A percentile compares a stretch with the other conserved stretches of the same genome.
These are phyloP conservation scores for Athelia psychrophila DNA, from an alignment of 1,284 basidiomycete genomes.

Conservation along the genomic window DNA sequence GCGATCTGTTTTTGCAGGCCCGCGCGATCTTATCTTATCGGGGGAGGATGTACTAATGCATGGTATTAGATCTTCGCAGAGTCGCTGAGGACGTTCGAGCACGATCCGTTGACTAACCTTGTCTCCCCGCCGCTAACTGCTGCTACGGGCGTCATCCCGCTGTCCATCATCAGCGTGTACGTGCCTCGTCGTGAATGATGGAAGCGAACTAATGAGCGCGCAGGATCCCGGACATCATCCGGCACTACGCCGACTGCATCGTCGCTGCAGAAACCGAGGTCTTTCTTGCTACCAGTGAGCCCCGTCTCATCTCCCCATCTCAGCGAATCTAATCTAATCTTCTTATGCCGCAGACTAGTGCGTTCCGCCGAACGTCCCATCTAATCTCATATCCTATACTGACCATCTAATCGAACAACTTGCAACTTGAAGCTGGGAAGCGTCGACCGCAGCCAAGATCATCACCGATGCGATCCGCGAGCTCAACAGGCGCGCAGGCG, in stretches of 20 bases:
- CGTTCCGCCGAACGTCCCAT: too few relatives aligned
- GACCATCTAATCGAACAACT: too few relatives aligned
- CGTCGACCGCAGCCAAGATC: conserved; percentile 28
- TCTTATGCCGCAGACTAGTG: background rate
- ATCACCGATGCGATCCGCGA: conserved; percentile 54
- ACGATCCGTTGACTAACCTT: conserved; percentile 47
- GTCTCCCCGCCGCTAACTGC: conserved; percentile 52
- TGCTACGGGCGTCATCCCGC: conserved; percentile 50
- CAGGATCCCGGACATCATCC: conserved; percentile 60
- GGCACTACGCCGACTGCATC: conserved; percentile 50
- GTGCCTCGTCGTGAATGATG: conserved; percentile 5
- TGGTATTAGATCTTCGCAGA: conserved; percentile 46
- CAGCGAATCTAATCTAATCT: background rate
- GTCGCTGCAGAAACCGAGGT: conserved; percentile 52
- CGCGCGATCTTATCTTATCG: background rate
- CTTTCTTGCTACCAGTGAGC: conserved; percentile 46
- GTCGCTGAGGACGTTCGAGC: conserved; percentile 44
- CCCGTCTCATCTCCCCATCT: too few relatives aligned
- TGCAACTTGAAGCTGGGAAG: conserved; percentile 1
- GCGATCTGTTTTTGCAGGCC: conserved; percentile 41
- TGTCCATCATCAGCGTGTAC: conserved; percentile 39
- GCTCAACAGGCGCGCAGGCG: conserved; percentile 46
- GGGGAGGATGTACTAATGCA: background rate
- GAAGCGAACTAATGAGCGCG: conserved; percentile 19
- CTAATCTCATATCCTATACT: too few relatives aligned